Conservation (phyloP, 495 filamentous ascomycete genomes). For the Neurospora sp. region DNA sequence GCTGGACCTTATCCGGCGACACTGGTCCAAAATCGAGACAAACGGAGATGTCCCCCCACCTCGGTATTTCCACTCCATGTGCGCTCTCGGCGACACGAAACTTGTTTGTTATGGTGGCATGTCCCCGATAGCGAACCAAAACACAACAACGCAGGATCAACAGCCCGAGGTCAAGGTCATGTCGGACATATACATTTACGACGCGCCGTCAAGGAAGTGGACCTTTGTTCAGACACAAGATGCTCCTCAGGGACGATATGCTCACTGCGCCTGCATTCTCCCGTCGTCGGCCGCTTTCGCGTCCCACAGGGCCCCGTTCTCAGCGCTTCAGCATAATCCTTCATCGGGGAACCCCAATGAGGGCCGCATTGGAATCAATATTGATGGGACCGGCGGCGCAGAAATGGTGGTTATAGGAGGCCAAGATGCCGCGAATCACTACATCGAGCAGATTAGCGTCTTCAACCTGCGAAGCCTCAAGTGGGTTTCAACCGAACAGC, state of each 20-base stretch:
- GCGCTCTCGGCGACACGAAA: constrained; percentile 85
- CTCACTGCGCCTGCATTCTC: constrained; percentile 89
- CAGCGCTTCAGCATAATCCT: constrained; percentile 82
- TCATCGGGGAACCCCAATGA: constrained; percentile 70
- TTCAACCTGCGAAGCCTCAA: constrained; percentile 95
- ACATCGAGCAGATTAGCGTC: constrained; percentile 96
- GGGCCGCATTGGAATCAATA: constrained; percentile 70
- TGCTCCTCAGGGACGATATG: constrained; percentile 87
- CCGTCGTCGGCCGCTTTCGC: constrained; percentile 80
- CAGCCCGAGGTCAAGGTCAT: constrained; percentile 91
- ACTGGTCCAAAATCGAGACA: constrained; percentile 85
- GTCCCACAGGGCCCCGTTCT: constrained; percentile 69
- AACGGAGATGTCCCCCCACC: constrained; percentile 79
- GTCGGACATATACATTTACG: constrained; percentile 96
- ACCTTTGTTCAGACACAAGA: constrained; percentile 70
- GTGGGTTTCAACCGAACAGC: constrained; percentile 77
- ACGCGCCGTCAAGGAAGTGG: constrained; percentile 79
- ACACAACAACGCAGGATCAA: constrained; percentile 46
- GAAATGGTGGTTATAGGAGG: constrained; percentile 97
- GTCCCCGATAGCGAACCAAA: constrained; percentile 61
- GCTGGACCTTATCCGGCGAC: constrained; percentile 77
- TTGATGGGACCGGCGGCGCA: constrained; percentile 85
- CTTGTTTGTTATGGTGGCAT: constrained; percentile 97
- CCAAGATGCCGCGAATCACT: constrained; percentile 94
- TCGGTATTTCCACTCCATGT: constrained; percentile 94